phyloP scores from a whole-genome alignment of 192 early-diverging fungal species.

The Irineochytrium annulatum region DNA sequence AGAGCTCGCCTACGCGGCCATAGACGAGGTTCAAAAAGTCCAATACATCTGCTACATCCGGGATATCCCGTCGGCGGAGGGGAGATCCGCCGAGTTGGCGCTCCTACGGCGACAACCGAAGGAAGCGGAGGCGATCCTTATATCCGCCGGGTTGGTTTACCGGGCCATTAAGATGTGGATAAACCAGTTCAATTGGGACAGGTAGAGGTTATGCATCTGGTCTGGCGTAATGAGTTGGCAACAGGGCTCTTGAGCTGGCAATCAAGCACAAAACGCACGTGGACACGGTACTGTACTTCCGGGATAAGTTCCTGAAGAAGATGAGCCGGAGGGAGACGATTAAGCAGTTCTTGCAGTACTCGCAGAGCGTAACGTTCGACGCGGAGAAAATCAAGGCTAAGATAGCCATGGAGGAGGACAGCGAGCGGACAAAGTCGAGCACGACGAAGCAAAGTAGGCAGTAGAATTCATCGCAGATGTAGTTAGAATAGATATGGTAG shows the following conservation, averaged over 20 bases:
- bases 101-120: slow-evolving; percentile 44
- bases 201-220: slow-evolving; percentile 31
- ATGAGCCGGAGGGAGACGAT: slow-evolving; percentile 40
- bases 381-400: slow-evolving; percentile 44
- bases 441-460: no score
- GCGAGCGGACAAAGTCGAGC: background rate
- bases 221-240: slow-evolving; percentile 1
- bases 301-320: slow-evolving; percentile 46
- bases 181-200: slow-evolving; percentile 53
- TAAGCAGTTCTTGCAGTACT: slow-evolving; percentile 49
- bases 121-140: slow-evolving; percentile 53
- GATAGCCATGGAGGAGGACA: slow-evolving; percentile 42
- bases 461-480: no score
- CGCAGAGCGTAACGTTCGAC: slow-evolving; percentile 36
- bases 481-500: no score
- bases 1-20: slow-evolving; percentile 57
- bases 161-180: slow-evolving; percentile 53
- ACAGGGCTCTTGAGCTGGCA: slow-evolving; percentile 54
- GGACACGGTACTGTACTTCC: slow-evolving; percentile 52
- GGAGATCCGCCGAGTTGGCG: slow-evolving; percentile 49
- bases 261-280: slow-evolving; percentile 60
- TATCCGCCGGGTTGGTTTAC: slow-evolving; percentile 45
- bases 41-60: slow-evolving; percentile 55
- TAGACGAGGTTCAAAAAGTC: slow-evolving; percentile 56
- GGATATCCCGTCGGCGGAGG: slow-evolving; percentile 46